These are phyloP conservation scores for Termitomyces sp. DNA, from an alignment of 768 basidiomycete genomes.

Conservation along the genomic window DNA sequence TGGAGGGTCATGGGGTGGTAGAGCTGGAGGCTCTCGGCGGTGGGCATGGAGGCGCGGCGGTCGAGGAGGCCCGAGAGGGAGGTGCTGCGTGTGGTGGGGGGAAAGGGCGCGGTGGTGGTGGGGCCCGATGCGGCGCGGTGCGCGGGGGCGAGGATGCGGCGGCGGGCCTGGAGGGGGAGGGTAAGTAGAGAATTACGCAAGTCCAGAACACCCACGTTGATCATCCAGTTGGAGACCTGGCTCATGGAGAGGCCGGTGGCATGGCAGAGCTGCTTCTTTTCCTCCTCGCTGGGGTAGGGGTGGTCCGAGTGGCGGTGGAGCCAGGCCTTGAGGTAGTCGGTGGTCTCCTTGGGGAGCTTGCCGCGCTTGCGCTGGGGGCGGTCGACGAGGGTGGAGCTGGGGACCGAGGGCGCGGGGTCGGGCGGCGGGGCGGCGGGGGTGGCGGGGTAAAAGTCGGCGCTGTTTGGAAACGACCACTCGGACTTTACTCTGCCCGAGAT, in stretches of 20 bases:
- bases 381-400: conserved; percentile 59
- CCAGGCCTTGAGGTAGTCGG: conserved; percentile 86
- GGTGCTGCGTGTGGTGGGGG: conserved; percentile 38
- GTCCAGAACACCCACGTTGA: conserved; percentile 40
- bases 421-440: conserved; percentile 31
- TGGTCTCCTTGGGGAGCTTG: conserved; percentile 87
- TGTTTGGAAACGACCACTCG: conserved; percentile 65
- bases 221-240: conserved; percentile 94
- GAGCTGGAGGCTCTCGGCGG: conserved; percentile 62
- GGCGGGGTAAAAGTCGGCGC: conserved; percentile 45
- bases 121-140: conserved; percentile 72
- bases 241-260: conserved; percentile 84
- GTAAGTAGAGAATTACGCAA: no score
- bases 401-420: conserved; percentile 36
- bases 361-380: conserved; percentile 79
- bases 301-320: conserved; percentile 84
- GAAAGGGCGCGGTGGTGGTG: conserved; percentile 73
- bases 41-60: conserved; percentile 62
- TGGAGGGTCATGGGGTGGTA: conserved; percentile 79
- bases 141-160: conserved; percentile 79
- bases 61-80: conserved; percentile 36
- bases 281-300: conserved; percentile 84
- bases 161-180: conserved; percentile 61
- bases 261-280: conserved; percentile 85
- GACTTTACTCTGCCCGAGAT: conserved; percentile 70